phyloP scores from a whole-genome alignment of 495 filamentous ascomycete genomes.

The Pseudevernia furfuracea region DNA sequence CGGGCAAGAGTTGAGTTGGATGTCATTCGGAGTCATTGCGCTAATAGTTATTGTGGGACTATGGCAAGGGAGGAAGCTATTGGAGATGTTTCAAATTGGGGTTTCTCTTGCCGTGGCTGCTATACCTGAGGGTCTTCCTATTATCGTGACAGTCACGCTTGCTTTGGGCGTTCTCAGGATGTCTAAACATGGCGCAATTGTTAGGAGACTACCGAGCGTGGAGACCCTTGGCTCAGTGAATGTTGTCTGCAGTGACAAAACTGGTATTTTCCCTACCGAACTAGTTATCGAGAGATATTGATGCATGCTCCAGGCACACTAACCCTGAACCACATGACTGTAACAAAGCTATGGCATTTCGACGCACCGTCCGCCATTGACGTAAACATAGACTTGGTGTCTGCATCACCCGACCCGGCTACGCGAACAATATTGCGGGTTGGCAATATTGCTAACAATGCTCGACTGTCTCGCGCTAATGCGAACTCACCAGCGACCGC shows the following conservation, averaged over 20 bases:
- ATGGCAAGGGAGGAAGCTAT: slow-evolving; percentile 75
- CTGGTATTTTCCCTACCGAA: slow-evolving; percentile 41
- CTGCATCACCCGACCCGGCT: slow-evolving; percentile 58
- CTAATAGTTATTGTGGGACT: slow-evolving; percentile 85
- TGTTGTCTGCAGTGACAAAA: slow-evolving; percentile 98
- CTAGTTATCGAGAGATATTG: slow-evolving; percentile 1
- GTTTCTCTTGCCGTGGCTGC: slow-evolving; percentile 95
- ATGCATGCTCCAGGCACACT: slow-evolving; percentile 55
- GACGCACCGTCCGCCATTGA: slow-evolving; percentile 63
- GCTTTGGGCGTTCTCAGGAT: slow-evolving; percentile 91
- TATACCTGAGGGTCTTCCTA: slow-evolving; percentile 93
- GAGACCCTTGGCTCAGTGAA: slow-evolving; percentile 98
- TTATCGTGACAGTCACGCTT: slow-evolving; percentile 95
- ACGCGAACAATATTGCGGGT: slow-evolving; percentile 74
- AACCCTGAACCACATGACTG: slow-evolving; percentile 97
- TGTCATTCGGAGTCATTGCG: slow-evolving; percentile 90
- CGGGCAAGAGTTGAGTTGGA: slow-evolving; percentile 87
- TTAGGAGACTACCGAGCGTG: slow-evolving; percentile 89
- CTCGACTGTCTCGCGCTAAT: slow-evolving; percentile 58
- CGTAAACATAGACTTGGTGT: slow-evolving; percentile 61
- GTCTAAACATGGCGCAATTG: slow-evolving; percentile 88
- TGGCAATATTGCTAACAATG: slow-evolving; percentile 95
- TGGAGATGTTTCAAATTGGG: slow-evolving; percentile 97
- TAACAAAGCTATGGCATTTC: slow-evolving; percentile 93
- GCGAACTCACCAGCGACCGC: slow-evolving; percentile 55